These are phyloP conservation scores for Hanseniaspora thailandica DNA, from an alignment of 805 yeast species.

Conservation along the genomic window DNA sequence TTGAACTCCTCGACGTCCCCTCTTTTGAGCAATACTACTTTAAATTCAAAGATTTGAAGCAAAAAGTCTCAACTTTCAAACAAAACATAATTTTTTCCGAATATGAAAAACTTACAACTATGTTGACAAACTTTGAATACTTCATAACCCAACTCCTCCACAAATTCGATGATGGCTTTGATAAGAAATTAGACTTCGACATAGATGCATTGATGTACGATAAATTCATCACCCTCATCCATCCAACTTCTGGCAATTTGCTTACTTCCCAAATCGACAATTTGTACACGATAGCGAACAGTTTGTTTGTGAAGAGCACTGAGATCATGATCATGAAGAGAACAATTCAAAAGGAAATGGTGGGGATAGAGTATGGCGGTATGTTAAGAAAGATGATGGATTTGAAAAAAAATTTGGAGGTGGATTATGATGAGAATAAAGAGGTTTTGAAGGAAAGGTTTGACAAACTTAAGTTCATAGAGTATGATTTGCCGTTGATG, in stretches of 20 bases:
- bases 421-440: not conserved
- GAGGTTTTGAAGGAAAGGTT: not conserved
- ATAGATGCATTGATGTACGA: slow-evolving; percentile 11
- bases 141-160: not conserved
- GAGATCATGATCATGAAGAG: slow-evolving; percentile 18
- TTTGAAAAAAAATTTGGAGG: slow-evolving; percentile 8
- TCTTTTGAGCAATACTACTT: slow-evolving; percentile 28
- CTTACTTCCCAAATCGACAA: slow-evolving; percentile 2
- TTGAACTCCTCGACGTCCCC: slow-evolving; percentile 27
- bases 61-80: slow-evolving; percentile 19
- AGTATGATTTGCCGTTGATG: slow-evolving; percentile 54
- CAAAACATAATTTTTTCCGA: slow-evolving; percentile 8
- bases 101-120: not conserved
- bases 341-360: slow-evolving; percentile 18
- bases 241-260: not conserved
- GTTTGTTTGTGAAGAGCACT: slow-evolving; percentile 6
- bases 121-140: not conserved
- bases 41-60: slow-evolving; percentile 22
- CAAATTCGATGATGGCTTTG: not conserved
- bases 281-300: slow-evolving; percentile 9
- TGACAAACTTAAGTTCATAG: slow-evolving; percentile 17
- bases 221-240: not conserved
- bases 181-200: slow-evolving; percentile 1
- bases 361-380: not conserved
- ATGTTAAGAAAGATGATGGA: slow-evolving; percentile 21